Conservation (phyloP, 768 basidiomycete genomes). For the Lentinula boryana region DNA sequence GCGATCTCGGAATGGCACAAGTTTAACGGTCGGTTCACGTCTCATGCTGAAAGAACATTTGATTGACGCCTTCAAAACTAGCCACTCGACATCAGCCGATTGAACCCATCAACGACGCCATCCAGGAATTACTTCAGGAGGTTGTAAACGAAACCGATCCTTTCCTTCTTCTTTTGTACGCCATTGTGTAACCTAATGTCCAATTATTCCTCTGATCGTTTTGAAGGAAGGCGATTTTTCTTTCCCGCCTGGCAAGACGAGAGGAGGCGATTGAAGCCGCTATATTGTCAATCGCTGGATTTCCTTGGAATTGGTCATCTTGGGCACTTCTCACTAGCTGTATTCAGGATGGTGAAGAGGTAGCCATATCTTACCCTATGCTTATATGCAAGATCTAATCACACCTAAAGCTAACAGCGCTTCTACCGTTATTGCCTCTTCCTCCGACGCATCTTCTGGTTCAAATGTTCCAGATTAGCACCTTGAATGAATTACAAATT, state of each 20-base stretch:
- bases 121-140: constrained; percentile 52
- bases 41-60: background rate
- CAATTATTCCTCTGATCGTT: constrained; percentile 4
- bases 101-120: constrained; percentile 53
- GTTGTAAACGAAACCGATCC: constrained; percentile 64
- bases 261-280: constrained; percentile 83
- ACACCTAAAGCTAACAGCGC: constrained; percentile 35
- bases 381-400: background rate
- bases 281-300: constrained; percentile 67
- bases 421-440: constrained; percentile 43
- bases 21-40: constrained; percentile 54
- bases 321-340: constrained; percentile 82
- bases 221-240: constrained; percentile 74
- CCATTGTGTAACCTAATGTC: background rate
- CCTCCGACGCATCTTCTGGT: constrained; percentile 41
- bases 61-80: constrained; percentile 18
- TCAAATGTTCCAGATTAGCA: constrained; percentile 80
- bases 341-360: constrained; percentile 83
- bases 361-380: constrained; percentile 21
- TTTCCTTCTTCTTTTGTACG: constrained; percentile 78
- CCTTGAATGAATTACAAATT: constrained; percentile 83
- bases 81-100: constrained; percentile 68
- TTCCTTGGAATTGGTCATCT: constrained; percentile 94
- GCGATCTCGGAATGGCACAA: constrained; percentile 84
- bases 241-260: constrained; percentile 71